These are phyloP conservation scores for Phycomyces nitens DNA, from an alignment of 192 early-diverging fungal species.

Conservation along the genomic window DNA sequence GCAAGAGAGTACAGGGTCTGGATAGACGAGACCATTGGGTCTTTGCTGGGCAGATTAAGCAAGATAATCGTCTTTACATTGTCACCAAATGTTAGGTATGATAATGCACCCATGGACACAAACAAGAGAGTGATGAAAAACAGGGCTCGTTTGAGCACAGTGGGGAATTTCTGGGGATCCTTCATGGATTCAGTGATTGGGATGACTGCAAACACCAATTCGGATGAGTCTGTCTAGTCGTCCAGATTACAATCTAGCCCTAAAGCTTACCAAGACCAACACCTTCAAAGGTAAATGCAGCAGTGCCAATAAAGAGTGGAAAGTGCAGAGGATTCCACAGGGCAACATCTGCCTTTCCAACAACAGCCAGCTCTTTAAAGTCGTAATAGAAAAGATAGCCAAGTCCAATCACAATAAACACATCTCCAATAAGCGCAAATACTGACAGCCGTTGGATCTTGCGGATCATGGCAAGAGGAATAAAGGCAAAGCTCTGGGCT, in stretches of 20 bases:
- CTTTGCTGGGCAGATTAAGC: conserved; percentile 60
- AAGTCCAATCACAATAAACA: conserved; percentile 87
- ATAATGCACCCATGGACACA: conserved; percentile 43
- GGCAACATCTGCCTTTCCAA: conserved; percentile 64
- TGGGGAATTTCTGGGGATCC: conserved; percentile 52
- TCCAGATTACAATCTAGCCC: not conserved
- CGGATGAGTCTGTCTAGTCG: not conserved
- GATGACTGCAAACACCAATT: conserved; percentile 25
- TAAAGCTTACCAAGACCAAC: conserved; percentile 55
- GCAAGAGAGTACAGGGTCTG: conserved; percentile 72
- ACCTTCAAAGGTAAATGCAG: conserved; percentile 92
- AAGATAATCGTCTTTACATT: conserved; percentile 72
- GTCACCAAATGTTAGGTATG: conserved; percentile 66
- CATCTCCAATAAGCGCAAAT: conserved; percentile 83
- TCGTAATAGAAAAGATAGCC: conserved; percentile 79
- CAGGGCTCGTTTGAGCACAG: conserved; percentile 44
- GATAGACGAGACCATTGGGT: conserved; percentile 49
- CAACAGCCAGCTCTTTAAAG: conserved; percentile 54
- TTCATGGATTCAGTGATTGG: conserved; percentile 56
- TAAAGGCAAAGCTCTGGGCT: conserved; percentile 71
- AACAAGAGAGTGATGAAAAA: conserved; percentile 42
- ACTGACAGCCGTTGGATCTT: conserved; percentile 83
- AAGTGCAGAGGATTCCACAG: conserved; percentile 68
- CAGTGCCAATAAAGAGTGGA: conserved; percentile 89
- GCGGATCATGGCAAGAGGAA: conserved; percentile 87